Conservation (phyloP, 495 filamentous ascomycete species). For the Lasiosphaeria miniovina region DNA sequence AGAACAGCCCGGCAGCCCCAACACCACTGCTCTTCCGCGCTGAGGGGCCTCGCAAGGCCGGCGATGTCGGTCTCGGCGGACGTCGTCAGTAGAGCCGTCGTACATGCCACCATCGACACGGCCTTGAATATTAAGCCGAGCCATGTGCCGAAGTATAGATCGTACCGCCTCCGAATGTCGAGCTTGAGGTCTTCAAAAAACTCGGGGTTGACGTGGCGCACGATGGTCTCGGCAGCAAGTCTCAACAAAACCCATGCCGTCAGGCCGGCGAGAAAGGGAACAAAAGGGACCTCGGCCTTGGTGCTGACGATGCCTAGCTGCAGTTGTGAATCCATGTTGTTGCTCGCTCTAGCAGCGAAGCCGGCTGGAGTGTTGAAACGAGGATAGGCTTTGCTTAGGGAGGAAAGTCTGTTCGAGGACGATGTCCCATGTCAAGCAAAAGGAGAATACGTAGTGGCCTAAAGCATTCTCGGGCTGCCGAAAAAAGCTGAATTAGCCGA, state of each 20-base stretch:
- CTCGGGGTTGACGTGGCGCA: conserved; percentile 14
- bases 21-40: conserved; percentile 24
- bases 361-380: background rate
- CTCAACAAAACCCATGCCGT: conserved; percentile 17
- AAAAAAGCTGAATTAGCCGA: too few relatives aligned
- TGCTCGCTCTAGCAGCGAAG: background rate
- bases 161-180: conserved; percentile 21
- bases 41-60: conserved; percentile 19
- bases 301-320: background rate
- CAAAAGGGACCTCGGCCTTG: conserved; percentile 18
- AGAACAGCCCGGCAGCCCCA: conserved; percentile 29
- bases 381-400: too few relatives aligned
- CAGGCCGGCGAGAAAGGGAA: conserved; percentile 20
- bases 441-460: too few relatives aligned
- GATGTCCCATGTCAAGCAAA: too few relatives aligned
- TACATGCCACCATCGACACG: conserved; percentile 15
- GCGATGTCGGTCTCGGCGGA: conserved; percentile 19
- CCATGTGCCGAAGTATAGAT: conserved; percentile 24
- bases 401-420: too few relatives aligned
- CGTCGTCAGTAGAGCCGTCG: conserved; percentile 17
- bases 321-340: background rate
- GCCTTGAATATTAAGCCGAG: conserved; percentile 24
- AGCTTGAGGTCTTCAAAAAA: conserved; percentile 20
- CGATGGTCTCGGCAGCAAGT: conserved; percentile 10
- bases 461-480: too few relatives aligned